Conservation (phyloP, 768 basidiomycete species). For the Tricholoma saponaceum region DNA sequence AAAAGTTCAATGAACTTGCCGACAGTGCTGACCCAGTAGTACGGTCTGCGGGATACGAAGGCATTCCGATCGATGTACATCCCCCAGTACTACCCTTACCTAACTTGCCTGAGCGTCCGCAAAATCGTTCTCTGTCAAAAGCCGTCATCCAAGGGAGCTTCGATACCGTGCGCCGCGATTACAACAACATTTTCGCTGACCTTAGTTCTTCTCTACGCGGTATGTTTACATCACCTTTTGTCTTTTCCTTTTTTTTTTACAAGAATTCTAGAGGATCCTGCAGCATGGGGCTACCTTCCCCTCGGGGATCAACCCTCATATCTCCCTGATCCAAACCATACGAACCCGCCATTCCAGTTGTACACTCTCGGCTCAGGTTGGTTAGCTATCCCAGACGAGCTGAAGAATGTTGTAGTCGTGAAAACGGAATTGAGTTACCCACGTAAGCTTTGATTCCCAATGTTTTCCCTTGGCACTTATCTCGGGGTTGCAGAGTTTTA, state of each 20-base stretch:
- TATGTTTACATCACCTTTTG: conserved; percentile 3
- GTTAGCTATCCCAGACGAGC: conserved; percentile 29
- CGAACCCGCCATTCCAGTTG: conserved; percentile 28
- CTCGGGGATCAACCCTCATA: conserved; percentile 19
- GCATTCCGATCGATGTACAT: conserved; percentile 33
- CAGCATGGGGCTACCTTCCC: conserved; percentile 32
- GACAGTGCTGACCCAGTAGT: conserved; percentile 26
- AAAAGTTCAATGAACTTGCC: conserved; percentile 24
- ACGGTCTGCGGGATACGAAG: conserved; percentile 27
- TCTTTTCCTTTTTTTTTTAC: background rate
- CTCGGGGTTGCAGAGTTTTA: conserved; percentile 25
- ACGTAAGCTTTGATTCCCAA: conserved; percentile 6
- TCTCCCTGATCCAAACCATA: conserved; percentile 17
- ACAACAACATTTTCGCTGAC: conserved; percentile 29
- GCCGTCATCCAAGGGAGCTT: conserved; percentile 40
- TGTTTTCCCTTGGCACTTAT: background rate
- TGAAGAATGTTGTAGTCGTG: conserved; percentile 33
- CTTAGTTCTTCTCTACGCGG: conserved; percentile 27
- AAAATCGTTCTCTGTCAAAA: conserved; percentile 25
- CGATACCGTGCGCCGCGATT: conserved; percentile 29
- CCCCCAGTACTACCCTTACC: conserved; percentile 30
- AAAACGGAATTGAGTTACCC: conserved; percentile 30
- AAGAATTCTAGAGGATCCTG: conserved; percentile 23
- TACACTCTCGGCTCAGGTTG: conserved; percentile 29
- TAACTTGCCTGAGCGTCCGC: conserved; percentile 17